phyloP scores from a whole-genome alignment of 176 grass and related monocot genomes.

The Aegilops tauschii region DNA sequence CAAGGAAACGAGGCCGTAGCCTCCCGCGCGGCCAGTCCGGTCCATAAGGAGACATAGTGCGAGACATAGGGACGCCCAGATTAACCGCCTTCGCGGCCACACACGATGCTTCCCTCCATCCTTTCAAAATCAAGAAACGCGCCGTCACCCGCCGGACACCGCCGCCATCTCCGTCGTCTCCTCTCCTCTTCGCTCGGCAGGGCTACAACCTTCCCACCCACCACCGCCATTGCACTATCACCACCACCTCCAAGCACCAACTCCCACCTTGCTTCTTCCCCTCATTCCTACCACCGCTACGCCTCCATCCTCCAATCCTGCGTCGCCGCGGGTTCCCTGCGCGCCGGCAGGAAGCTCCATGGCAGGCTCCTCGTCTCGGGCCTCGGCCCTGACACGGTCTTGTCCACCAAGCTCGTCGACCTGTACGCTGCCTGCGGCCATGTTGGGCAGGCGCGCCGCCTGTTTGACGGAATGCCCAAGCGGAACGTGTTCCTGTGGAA shows the following conservation, averaged over 20 bases:
- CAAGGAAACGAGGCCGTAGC: too few relatives aligned
- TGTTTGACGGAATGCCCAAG: conserved; percentile 72
- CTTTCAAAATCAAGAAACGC: conserved; percentile 15
- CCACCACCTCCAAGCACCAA: background rate
- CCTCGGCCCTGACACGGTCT: conserved; percentile 24
- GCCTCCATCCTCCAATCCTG: conserved; percentile 42
- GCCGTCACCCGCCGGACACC: background rate
- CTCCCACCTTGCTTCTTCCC: background rate
- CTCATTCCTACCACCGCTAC: conserved; percentile 36
- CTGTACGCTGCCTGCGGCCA: conserved; percentile 44
- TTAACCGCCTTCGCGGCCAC: background rate
- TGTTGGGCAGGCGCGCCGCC: conserved; percentile 26
- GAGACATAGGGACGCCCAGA: too few relatives aligned
- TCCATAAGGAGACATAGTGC: too few relatives aligned
- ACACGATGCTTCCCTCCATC: conserved; percentile 17
- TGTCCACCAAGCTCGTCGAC: conserved; percentile 54
- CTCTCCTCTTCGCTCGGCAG: background rate
- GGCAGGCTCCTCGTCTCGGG: conserved; percentile 52
- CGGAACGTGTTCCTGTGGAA: conserved; percentile 72
- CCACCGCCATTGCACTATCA: background rate
- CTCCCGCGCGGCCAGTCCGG: too few relatives aligned
- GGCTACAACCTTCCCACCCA: background rate
- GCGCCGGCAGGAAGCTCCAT: conserved; percentile 52
- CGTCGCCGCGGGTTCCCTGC: conserved; percentile 33
- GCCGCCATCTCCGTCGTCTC: background rate